Conservation (phyloP, 192 early-diverging fungal genomes). For the Podochytrium sp. region DNA sequence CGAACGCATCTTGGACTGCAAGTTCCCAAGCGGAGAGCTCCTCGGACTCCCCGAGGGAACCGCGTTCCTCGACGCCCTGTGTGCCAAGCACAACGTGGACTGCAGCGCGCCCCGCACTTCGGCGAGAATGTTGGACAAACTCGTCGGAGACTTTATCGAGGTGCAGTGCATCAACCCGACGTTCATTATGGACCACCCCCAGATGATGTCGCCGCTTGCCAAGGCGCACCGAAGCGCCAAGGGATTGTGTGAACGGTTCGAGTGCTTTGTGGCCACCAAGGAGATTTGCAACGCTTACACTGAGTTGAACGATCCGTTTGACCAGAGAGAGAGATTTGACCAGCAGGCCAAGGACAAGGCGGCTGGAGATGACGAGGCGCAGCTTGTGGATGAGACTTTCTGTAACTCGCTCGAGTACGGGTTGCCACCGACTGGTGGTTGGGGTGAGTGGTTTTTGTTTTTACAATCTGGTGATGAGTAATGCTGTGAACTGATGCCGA, state of each 20-base stretch:
- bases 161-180: conserved; percentile 73
- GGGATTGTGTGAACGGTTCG: conserved; percentile 97
- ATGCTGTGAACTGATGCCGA: conserved; percentile 4
- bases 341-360: conserved; percentile 98
- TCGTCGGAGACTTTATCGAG: conserved; percentile 59
- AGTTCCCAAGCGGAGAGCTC: conserved; percentile 85
- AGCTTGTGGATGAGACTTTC: conserved; percentile 97
- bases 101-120: conserved; percentile 93
- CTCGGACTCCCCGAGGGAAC: conserved; percentile 81
- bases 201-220: conserved; percentile 99
- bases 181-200: conserved; percentile 96
- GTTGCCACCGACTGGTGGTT: conserved; percentile 87
- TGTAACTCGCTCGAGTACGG: conserved; percentile 97
- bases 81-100: conserved; percentile 93
- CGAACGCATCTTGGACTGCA: conserved; percentile 87
- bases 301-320: conserved; percentile 99
- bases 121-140: conserved; percentile 92
- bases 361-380: conserved; percentile 98
- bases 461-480: conserved; percentile 1
- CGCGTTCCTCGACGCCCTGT: conserved; percentile 91
- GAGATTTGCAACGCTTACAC: conserved; percentile 99
- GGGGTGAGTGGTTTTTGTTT: conserved; percentile 45
- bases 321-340: conserved; percentile 96
- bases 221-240: conserved; percentile 90
- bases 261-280: conserved; percentile 98